Conservation (phyloP, 306 rosid genomes). For the Abrus pulchellus region DNA sequence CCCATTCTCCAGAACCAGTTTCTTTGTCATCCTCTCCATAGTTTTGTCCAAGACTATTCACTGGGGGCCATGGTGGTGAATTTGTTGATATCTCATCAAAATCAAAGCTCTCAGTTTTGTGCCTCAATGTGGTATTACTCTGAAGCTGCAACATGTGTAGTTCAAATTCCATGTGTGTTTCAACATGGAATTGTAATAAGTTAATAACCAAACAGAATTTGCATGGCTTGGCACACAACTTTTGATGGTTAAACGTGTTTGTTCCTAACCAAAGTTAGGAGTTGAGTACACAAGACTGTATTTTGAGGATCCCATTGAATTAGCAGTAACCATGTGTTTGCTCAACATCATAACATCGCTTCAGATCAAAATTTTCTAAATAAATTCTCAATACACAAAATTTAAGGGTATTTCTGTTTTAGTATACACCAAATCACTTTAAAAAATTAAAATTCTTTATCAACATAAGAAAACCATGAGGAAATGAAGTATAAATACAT, state of each 20-base stretch:
- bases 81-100: slow-evolving; percentile 83
- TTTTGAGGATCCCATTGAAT: slow-evolving; percentile 5
- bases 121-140: slow-evolving; percentile 56
- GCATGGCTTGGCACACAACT: slow-evolving; percentile 19
- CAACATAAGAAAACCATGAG: background rate
- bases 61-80: slow-evolving; percentile 95
- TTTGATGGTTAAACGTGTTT: background rate
- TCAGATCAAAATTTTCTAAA: background rate
- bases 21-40: slow-evolving; percentile 78
- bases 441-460: slow-evolving; percentile 28
- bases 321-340: background rate
- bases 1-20: slow-evolving; percentile 82
- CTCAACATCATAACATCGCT: background rate
- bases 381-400: slow-evolving; percentile 1
- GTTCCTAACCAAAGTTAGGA: background rate
- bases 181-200: slow-evolving; percentile 32
- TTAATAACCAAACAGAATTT: slow-evolving; percentile 6
- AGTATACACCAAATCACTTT: slow-evolving; percentile 21
- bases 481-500: slow-evolving; percentile 35
- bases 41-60: slow-evolving; percentile 63
- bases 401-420: slow-evolving; percentile 1
- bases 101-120: slow-evolving; percentile 77
- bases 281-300: background rate
- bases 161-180: slow-evolving; percentile 4
- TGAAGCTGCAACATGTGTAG: slow-evolving; percentile 63